Base-by-base conservation (phyloP, 2,329 filamentous ascomycete species). In the Saccharata proteae region DNA sequence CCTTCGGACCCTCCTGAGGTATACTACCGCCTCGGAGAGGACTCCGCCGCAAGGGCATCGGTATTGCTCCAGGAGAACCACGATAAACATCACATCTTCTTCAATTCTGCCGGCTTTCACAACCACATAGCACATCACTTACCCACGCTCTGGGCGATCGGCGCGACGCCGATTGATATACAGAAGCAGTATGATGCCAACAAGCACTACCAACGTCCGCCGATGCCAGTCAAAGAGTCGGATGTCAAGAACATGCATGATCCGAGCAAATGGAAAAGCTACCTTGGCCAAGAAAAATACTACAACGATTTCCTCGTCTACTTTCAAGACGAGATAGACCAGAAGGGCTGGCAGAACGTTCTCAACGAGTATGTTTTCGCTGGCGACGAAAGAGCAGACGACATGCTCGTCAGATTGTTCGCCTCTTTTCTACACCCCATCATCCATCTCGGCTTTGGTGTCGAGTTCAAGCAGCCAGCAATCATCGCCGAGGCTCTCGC, bases 391-490 rank as follows among this genome's bases (percentile, higher is more conserved):
- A 58, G 65, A 25, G 74, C 77, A 4, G 71, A 85, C 22, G 74
- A 77, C 38, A 61, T 93, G 62, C 57, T 86, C 3, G 62, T 65
- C 2, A 66, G 84, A 12, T 58, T 88, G 46, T 84, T 72, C 46
- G 69, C 67, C 11, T 77, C 80, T 0, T 68, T 88, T 39, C 43
- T 85, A 2, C 83, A 93, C 47, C 83, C 84, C 2, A 58, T 90
- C 11, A 86, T 93, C 39, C 83, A 93, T 49, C 67, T 93, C 13
- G 80, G 84, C 29, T 93, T 84, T 48, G 85, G 80, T 4, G 50
- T 93, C 20, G 84, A 93, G 49, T 93, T 84, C 60, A 52, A 68
- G 7, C 83, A 93, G 48, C 82, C 82, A 2, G 80, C 80, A 21
- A 74, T 93, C 37, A 66, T 93, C 16, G 82, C 84, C 5, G 73